These are phyloP conservation scores for Theileria sp. DNA, from an alignment of 169 alveolate genomes.

Conservation along the genomic window DNA sequence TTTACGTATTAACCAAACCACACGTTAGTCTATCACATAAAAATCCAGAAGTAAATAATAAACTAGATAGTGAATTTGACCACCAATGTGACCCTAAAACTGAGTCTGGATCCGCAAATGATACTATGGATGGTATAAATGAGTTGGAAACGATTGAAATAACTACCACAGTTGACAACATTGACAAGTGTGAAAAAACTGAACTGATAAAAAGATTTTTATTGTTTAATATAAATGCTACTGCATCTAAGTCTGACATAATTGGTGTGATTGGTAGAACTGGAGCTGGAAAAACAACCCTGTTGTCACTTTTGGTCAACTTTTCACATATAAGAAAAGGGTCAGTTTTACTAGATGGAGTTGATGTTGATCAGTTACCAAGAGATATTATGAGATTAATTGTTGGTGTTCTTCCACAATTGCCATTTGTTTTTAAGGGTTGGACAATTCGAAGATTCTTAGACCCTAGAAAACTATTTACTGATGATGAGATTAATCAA, in stretches of 20 bases:
- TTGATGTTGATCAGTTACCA: constrained; percentile 43
- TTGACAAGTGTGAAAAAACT: not conserved
- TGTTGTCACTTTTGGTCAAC: constrained; percentile 35
- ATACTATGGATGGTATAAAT: not conserved
- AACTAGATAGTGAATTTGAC: not conserved
- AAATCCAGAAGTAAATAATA: not conserved
- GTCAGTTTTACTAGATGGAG: constrained; percentile 61
- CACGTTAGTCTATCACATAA: not conserved
- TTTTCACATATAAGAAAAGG: constrained; percentile 32
- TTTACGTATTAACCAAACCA: constrained; percentile 3
- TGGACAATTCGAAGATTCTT: constrained; percentile 63
- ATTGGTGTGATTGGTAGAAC: constrained; percentile 61
- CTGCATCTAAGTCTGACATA: constrained; percentile 32
- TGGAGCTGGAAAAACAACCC: constrained; percentile 65
- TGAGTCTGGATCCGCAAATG: too few species aligned
- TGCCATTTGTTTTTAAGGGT: constrained; percentile 59
- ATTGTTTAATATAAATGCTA: constrained; percentile 10
- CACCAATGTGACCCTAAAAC: not conserved
- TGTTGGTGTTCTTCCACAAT: constrained; percentile 59
- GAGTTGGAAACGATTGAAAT: not conserved
- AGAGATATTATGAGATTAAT: constrained; percentile 27
- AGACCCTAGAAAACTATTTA: constrained; percentile 57
- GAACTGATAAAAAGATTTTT: constrained; percentile 9
- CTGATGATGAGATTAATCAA: constrained; percentile 33
- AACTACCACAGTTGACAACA: not conserved